A percentile compares a stretch with the other conserved stretches of the same genome.
Evolutionary conservation across 495 filamentous ascomycete genomes (phyloP).

Genomic region (Tetracladium marchalianum): DNA sequence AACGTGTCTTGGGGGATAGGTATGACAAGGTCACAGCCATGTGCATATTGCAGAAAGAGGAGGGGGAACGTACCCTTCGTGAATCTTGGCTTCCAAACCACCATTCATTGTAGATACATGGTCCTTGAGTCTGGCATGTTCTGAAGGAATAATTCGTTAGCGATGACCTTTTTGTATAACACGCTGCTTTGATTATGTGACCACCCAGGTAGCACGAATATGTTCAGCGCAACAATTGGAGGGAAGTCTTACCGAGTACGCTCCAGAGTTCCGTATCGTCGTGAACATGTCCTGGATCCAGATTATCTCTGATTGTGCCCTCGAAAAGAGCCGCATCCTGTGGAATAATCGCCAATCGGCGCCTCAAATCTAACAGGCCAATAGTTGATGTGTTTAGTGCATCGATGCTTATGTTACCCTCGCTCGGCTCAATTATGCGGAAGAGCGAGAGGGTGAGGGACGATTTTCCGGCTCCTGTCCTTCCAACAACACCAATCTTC

Average conservation of each 20-base stretch:
- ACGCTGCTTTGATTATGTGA: constrained; percentile 10
- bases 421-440: constrained; percentile 81
- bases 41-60: not conserved
- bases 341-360: constrained; percentile 92
- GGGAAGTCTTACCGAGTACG: constrained; percentile 60
- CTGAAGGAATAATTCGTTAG: constrained; percentile 33
- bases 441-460: constrained; percentile 91
- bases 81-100: constrained; percentile 77
- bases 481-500: constrained; percentile 96
- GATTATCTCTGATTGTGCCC: constrained; percentile 89
- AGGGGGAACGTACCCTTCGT: constrained; percentile 55
- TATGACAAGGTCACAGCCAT: not conserved
- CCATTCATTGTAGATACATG: constrained; percentile 84
- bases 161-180: constrained; percentile 19
- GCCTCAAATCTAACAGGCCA: constrained; percentile 78
- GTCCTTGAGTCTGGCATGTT: constrained; percentile 88
- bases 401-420: constrained; percentile 82
- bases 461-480: constrained; percentile 94
- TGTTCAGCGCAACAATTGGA: not conserved
- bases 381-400: constrained; percentile 80
- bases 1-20: not conserved
- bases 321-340: constrained; percentile 98
- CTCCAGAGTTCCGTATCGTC: constrained; percentile 98
- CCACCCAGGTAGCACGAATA: constrained; percentile 11
- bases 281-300: constrained; percentile 90